Conservation (phyloP, 257 asterid genomes). For the Solanum boliviense region DNA sequence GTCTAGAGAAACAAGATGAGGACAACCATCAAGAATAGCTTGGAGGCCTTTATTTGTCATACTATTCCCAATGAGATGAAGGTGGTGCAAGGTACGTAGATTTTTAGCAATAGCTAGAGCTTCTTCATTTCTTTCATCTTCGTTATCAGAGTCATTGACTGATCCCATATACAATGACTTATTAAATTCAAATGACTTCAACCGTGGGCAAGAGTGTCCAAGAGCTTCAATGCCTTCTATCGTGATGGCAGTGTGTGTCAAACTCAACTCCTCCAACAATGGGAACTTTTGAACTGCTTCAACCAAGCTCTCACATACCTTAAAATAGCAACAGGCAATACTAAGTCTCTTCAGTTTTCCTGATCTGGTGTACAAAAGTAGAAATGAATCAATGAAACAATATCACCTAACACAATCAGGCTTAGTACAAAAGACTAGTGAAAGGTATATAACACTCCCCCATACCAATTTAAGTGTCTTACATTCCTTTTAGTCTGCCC, state of each 20-base stretch:
- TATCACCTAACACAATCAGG: not conserved
- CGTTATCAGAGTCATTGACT: not conserved
- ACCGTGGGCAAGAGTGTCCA: constrained; percentile 26
- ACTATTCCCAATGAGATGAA: not conserved
- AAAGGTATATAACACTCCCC: not conserved
- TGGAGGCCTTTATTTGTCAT: not conserved
- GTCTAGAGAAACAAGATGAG: not conserved
- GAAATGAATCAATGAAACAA: not conserved
- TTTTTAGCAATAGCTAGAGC: not conserved
- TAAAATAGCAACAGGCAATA: not conserved
- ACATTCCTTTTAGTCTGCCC: not conserved
- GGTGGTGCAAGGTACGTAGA: not conserved
- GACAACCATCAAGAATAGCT: not conserved
- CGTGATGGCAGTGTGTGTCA: constrained; percentile 3
- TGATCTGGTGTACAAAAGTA: not conserved
- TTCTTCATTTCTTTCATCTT: not conserved
- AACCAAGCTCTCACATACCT: not conserved
- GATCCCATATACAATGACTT: not conserved
- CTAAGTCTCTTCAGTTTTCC: not conserved
- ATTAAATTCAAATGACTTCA: constrained; percentile 14
- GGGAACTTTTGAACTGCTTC: not conserved
- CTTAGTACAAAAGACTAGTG: not conserved
- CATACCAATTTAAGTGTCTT: not conserved
- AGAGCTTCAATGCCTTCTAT: constrained; percentile 15
- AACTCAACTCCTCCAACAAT: constrained; percentile 19